Percentiles rank a stretch among this genome's conserved stretches.
phyloP scores from a whole-genome alignment of 768 basidiomycete species.

The Hypsizygus marmoreus region DNA sequence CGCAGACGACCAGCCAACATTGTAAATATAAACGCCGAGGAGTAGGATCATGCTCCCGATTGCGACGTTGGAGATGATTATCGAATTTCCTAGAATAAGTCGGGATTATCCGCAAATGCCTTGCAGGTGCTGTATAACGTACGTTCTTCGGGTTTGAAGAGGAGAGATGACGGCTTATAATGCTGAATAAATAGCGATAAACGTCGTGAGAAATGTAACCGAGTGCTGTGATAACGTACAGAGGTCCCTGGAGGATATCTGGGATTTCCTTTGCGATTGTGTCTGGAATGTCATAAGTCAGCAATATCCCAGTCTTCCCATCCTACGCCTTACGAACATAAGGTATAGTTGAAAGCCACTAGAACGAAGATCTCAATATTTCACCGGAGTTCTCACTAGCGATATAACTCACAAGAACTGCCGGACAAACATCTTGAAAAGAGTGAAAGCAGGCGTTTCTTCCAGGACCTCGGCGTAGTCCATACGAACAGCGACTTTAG shows the following conservation, averaged over 20 bases:
- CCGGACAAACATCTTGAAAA: constrained; percentile 48
- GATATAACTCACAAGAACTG: constrained; percentile 46
- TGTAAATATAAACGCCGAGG: constrained; percentile 30
- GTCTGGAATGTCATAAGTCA: constrained; percentile 23
- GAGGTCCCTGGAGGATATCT: constrained; percentile 45
- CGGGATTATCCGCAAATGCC: background rate
- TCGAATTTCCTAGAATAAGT: constrained; percentile 26
- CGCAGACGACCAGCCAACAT: constrained; percentile 31
- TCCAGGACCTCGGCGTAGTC: constrained; percentile 50
- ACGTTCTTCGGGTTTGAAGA: constrained; percentile 51
- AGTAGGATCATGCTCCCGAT: constrained; percentile 40
- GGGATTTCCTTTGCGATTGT: constrained; percentile 49
- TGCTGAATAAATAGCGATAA: constrained; percentile 26
- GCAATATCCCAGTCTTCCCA: constrained; percentile 5
- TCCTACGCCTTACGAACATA: constrained; percentile 27
- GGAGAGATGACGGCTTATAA: constrained; percentile 41
- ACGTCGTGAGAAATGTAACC: constrained; percentile 1
- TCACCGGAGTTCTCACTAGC: background rate
- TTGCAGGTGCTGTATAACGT: constrained; percentile 9
- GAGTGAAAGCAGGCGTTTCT: constrained; percentile 51
- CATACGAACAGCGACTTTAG: constrained; percentile 38
- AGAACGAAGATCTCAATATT: constrained; percentile 4
- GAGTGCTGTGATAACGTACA: constrained; percentile 27
- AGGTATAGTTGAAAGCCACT: constrained; percentile 50
- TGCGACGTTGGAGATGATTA: constrained; percentile 45